A percentile compares a stretch with the other conserved stretches of the same genome.
phyloP scores from a whole-genome alignment of 2,329 filamentous ascomycete species.

The Alternaria solani region DNA sequence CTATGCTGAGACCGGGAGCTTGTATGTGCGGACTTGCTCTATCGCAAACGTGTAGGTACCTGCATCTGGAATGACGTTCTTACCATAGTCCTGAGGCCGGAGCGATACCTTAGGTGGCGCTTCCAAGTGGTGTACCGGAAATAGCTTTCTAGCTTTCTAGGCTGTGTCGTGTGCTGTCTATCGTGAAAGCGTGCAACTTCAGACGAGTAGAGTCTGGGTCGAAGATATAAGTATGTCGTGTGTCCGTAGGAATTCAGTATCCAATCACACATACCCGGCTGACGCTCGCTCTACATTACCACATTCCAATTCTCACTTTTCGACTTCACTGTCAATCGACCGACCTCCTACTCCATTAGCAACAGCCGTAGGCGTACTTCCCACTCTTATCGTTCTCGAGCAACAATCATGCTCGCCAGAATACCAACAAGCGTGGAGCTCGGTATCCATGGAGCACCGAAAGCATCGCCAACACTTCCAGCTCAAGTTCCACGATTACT shows the following conservation, averaged over 20 bases:
- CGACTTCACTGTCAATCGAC: background rate
- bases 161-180: conserved; percentile 13
- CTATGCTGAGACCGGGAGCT: conserved; percentile 20
- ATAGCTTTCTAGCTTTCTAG: conserved; percentile 15
- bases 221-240: conserved; percentile 27
- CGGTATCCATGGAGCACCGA: conserved; percentile 3
- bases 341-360: background rate
- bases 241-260: conserved; percentile 14
- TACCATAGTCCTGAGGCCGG: conserved; percentile 20
- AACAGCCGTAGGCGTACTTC: background rate
- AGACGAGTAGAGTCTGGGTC: conserved; percentile 1
- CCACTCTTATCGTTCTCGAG: background rate
- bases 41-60: conserved; percentile 5
- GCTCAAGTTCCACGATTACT: conserved; percentile 28
- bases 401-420: conserved; percentile 23
- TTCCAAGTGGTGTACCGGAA: conserved; percentile 10
- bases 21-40: conserved; percentile 4
- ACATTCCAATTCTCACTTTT: conserved; percentile 1
- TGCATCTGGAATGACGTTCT: conserved; percentile 7
- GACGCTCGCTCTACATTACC: conserved; percentile 16
- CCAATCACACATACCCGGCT: conserved; percentile 10
- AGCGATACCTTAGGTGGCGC: conserved; percentile 17
- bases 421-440: conserved; percentile 12
- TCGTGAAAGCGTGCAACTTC: conserved; percentile 6
- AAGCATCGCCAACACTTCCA: conserved; percentile 10